Evolutionary conservation across 208 protist genomes (phyloP), one percentile per base, ranked within the genome.

Genomic region (Wallacemonas sp.): DNA sequence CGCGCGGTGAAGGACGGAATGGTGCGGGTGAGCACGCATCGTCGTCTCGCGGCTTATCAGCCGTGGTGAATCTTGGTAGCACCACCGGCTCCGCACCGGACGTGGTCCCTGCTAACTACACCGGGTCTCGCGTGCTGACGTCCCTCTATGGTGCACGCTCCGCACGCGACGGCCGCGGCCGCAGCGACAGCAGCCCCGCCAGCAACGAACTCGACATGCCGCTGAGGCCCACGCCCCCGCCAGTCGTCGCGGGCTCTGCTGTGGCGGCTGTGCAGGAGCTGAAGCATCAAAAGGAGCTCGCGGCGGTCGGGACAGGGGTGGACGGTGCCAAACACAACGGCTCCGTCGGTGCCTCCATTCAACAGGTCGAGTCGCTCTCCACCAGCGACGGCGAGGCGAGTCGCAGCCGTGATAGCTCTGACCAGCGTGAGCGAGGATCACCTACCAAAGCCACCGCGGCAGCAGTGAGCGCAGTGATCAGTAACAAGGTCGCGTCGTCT

Each of bases 161-260:
- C 56, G 17, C 33, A 11, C 36, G 21, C 24, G 45, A 54, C 17
- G 24, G 3, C 2, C 36, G 49, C 42, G 28, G 62, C 34, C 33
- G 49, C 28, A 42, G 34, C 11, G 53, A 21, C 27, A 21, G 45
- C 44, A 28, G 47, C 44, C 38, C 11, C 21, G 28, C 6, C 28
- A 26, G 36, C 21, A 46, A 22, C 51, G 14, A 6, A 14, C 9
- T 6, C 8, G 51, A 27, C 9, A 39, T 12, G 17, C 6, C n/a
- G 28, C 51, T 62, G 36, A 44, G 19, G 12, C 56, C 56, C 6
- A 62, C 38, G 34, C 66, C 42, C 11, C 66, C 74, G 2, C 22
- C 64, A 28, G 34, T 68, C 14, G 80, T 64, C 12, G 75, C 75
- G 1, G 72, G 80, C 3, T 79, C 80, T 11, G 75, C 68, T 11